Conservation (phyloP, 805 yeast genomes). For the Candida xiaguanensis region DNA sequence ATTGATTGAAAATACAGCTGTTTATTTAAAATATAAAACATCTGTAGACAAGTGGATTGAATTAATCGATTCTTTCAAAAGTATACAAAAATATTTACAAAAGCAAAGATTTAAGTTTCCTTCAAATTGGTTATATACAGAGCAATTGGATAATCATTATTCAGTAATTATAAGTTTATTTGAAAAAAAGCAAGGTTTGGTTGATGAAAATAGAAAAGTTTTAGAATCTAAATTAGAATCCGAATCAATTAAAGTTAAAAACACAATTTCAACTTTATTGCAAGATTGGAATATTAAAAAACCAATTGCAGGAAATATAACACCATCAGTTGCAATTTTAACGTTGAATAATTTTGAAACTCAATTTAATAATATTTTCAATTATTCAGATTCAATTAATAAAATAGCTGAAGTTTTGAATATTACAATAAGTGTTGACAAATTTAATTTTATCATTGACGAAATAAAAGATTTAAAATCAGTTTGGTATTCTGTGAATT, state of each 20-base stretch:
- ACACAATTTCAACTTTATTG: constrained; percentile 23
- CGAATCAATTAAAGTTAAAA: constrained; percentile 36
- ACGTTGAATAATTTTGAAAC: constrained; percentile 25
- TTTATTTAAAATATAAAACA: constrained; percentile 11
- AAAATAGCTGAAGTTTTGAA: constrained; percentile 25
- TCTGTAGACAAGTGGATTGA: constrained; percentile 15
- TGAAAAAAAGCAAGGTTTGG: constrained; percentile 25
- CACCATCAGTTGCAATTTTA: constrained; percentile 43
- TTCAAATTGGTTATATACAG: constrained; percentile 53
- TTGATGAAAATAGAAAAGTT: constrained; percentile 41
- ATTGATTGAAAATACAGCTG: constrained; percentile 37
- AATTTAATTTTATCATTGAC: constrained; percentile 28
- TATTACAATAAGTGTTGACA: constrained; percentile 26
- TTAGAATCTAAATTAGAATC: constrained; percentile 39
- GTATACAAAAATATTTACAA: constrained; percentile 35
- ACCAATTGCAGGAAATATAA: constrained; percentile 41
- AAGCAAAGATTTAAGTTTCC: constrained; percentile 48
- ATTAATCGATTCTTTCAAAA: constrained; percentile 12
- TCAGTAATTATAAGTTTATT: constrained; percentile 39
- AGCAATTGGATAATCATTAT: constrained; percentile 56
- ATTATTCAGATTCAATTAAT: constrained; percentile 20
- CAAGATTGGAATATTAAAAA: constrained; percentile 48
- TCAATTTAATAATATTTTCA: constrained; percentile 2
- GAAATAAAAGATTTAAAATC: constrained; percentile 55
- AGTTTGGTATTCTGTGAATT: constrained; percentile 63